Evolutionary conservation across 345 rosid genomes (phyloP).

Genomic region (Camelina laxa): DNA sequence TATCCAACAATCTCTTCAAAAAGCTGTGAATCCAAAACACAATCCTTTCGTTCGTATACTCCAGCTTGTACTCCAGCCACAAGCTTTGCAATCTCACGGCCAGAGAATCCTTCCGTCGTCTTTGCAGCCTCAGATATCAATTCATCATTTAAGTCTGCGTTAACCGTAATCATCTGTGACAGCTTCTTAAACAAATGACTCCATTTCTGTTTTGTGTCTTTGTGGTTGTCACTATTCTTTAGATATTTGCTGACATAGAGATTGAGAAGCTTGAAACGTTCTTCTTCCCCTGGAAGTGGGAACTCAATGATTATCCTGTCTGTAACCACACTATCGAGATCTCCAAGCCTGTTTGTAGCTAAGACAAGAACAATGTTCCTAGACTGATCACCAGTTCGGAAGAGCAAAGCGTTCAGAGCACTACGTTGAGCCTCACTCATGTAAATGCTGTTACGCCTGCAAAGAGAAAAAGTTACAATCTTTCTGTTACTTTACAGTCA

Average conservation of each 20-base stretch:
- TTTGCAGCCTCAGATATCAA: slow-evolving; percentile 75
- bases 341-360: slow-evolving; percentile 93
- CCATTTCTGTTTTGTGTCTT: slow-evolving; percentile 43
- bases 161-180: slow-evolving; percentile 64
- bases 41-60: slow-evolving; percentile 73
- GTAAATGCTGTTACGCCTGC: slow-evolving; percentile 83
- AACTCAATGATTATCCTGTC: slow-evolving; percentile 91
- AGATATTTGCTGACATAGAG: slow-evolving; percentile 76
- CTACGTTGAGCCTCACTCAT: slow-evolving; percentile 97
- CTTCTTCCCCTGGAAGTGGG: slow-evolving; percentile 88
- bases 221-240: slow-evolving; percentile 45
- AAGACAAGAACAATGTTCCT: slow-evolving; percentile 86
- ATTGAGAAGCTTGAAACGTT: slow-evolving; percentile 75
- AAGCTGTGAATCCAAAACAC: slow-evolving; percentile 69
- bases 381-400: slow-evolving; percentile 94
- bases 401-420: slow-evolving; percentile 91
- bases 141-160: slow-evolving; percentile 63
- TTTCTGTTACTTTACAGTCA: neutral
- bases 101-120: slow-evolving; percentile 89
- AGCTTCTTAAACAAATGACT: slow-evolving; percentile 57
- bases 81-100: slow-evolving; percentile 94
- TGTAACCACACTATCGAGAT: slow-evolving; percentile 86
- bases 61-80: slow-evolving; percentile 91
- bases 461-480: neutral
- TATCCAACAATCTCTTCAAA: slow-evolving; percentile 80